Evolutionary conservation across 768 basidiomycete species (phyloP), one percentile per base, ranked within the genome.

Genomic region (Scleroderma bovista): DNA sequence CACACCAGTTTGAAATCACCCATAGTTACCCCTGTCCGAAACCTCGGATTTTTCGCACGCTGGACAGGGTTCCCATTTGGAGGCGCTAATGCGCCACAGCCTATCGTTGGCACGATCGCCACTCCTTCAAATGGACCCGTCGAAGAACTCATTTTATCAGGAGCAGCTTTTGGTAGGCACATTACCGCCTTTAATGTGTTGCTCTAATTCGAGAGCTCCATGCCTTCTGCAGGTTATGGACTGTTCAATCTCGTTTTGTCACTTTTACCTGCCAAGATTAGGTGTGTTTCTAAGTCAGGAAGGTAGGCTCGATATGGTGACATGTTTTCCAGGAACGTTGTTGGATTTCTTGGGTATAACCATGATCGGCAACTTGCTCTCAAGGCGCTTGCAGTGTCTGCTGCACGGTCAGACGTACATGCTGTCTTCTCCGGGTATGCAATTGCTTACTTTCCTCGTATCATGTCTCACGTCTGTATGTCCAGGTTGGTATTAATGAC

Each of bases 171-270:
- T 58, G 89, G 83, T 84, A 50, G 46, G 73, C 42, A 57, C 66
- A 19, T 26, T 29, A n/a, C 34, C 23, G 37, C 9, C 31, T 3
- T 31, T 3, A 16, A 38, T 17, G 1, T 33, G n/a, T 13, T 41
- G 17, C 3, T 19, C 23, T 45, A 43, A 11, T 53, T 52, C 17
- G 38, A 40, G 17, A 13, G 29, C 20, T 7, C 50, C 42, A 26
- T n/a, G n/a, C n/a, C n/a, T n/a, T n/a, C n/a, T n/a, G n/a, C 42
- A 29, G 75, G 79, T 0, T 83, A 71, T 57, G 86, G 87, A 0
- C 60, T 91, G 22, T 91, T 91, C 69, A 90, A 90, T 60, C 75
- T 91, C 42, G 82, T 89, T 10, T 81, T 91, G 51, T 88, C 86
- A 3, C 64, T 91, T 16, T 67, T 91, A 13, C 89, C 88, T 16